phyloP scores from a whole-genome alignment of 305 asterid species.

The Euphrasia arctica region DNA sequence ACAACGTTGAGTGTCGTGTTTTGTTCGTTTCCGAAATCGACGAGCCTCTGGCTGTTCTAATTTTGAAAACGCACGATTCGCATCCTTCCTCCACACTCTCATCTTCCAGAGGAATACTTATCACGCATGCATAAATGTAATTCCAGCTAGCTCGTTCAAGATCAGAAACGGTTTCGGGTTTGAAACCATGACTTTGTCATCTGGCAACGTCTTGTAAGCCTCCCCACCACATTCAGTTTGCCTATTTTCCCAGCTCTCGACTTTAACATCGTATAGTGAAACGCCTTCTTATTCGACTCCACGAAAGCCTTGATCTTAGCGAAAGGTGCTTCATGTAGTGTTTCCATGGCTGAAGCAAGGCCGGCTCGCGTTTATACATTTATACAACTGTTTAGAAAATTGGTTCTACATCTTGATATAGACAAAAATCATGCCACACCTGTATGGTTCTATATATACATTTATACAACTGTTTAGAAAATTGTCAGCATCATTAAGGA shows the following conservation, averaged over 20 bases:
- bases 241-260: constrained; percentile 43
- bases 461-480: too few species aligned
- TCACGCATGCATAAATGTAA: constrained; percentile 45
- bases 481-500: too few species aligned
- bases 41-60: constrained; percentile 24
- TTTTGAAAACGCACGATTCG: constrained; percentile 29
- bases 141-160: constrained; percentile 29
- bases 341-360: constrained; percentile 45
- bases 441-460: too few species aligned
- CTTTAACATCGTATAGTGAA: constrained; percentile 20
- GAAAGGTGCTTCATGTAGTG: constrained; percentile 37
- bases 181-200: constrained; percentile 49
- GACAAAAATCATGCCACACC: too few species aligned
- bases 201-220: constrained; percentile 57
- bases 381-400: too few species aligned
- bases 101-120: constrained; percentile 21
- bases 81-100: constrained; percentile 22
- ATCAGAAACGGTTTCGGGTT: constrained; percentile 46
- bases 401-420: too few species aligned
- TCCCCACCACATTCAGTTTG: constrained; percentile 32
- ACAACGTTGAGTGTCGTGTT: constrained; percentile 32
- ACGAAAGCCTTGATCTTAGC: constrained; percentile 30
- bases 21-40: constrained; percentile 21
- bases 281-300: neutral
- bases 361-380: constrained; percentile 33